phyloP scores from a whole-genome alignment of 2,329 filamentous ascomycete species.

The Colletotrichum destructivum region DNA sequence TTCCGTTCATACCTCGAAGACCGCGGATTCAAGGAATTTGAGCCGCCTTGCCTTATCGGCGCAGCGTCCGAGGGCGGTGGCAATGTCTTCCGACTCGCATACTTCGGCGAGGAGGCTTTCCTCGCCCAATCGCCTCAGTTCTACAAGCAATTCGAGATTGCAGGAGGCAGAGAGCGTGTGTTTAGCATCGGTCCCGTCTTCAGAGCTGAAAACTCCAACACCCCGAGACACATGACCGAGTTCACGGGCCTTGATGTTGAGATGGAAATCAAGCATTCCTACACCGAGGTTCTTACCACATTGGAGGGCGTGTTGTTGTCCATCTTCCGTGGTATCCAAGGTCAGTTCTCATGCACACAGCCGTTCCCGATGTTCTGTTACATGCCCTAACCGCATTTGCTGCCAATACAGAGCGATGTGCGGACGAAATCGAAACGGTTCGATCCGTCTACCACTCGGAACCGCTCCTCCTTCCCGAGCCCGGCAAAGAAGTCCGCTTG shows the following conservation, averaged over 20 bases:
- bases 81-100: slow-evolving; percentile 91
- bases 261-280: slow-evolving; percentile 87
- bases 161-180: slow-evolving; percentile 82
- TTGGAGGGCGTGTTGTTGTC: slow-evolving; percentile 82
- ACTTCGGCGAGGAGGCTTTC: slow-evolving; percentile 88
- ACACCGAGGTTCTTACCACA: slow-evolving; percentile 80
- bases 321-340: slow-evolving; percentile 82
- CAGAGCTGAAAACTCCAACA: slow-evolving; percentile 89
- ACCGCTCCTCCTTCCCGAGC: slow-evolving; percentile 80
- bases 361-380: neutral
- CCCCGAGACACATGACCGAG: slow-evolving; percentile 87
- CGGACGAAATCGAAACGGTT: slow-evolving; percentile 80
- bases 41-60: slow-evolving; percentile 90
- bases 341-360: slow-evolving; percentile 26
- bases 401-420: slow-evolving; percentile 67
- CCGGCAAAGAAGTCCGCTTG: slow-evolving; percentile 82
- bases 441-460: slow-evolving; percentile 83
- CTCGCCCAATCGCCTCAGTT: slow-evolving; percentile 88
- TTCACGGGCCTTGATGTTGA: slow-evolving; percentile 92
- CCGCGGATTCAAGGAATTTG: slow-evolving; percentile 69
- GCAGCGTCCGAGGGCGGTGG: slow-evolving; percentile 93
- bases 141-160: slow-evolving; percentile 91
- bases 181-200: slow-evolving; percentile 87
- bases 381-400: slow-evolving; percentile 33
- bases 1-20: slow-evolving; percentile 49